Base-by-base conservation (phyloP, 73 alveolate genomes). In the Paramecium biaurelia region DNA sequence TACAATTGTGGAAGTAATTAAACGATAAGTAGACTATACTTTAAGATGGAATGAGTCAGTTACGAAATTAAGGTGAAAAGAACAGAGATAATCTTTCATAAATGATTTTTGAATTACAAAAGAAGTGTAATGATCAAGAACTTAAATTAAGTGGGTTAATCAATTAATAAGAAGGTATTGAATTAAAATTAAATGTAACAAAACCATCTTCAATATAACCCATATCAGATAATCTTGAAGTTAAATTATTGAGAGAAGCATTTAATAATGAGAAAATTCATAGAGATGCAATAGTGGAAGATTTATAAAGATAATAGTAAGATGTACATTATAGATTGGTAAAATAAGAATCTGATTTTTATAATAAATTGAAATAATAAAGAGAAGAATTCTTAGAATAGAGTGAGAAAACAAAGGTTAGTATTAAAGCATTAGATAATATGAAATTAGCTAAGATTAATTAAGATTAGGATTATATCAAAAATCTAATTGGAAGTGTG, bases 241-340 rank as follows among this genome's bases (percentile, higher is more conserved):
- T 37, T 6, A 76, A 42, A 76, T 76, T 76, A 38, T 76, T 76
- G 18, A 76, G 68, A 28, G 89, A 76, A 21, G 35, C 38, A 38
- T 38, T 76, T 76, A 32, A 76, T 10, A 76, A 35, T 38, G 89
- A 76, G 41, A 76, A 76, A n/a, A 18, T 43, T 32, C 89, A 76
- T 76, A 76, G 68, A 76, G 89, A 76, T 76, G 9, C 38, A 9
- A 21, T 76, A 2, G 21, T 35, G 7, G 89, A 76, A 21, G 89
- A 76, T 41, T 20, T 76, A 21, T 37, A 76, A 76, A 76, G 89
- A 76, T 76, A 76, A 41, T 11, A 37, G 24, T 42, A 76, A 37
- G 89, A 76, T 4, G 4, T 41, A 5, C 63, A 76, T 76, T 42
- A 76, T 18, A 35, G 89, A 76, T 76, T 76, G 45, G 63, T 76